Evolutionary conservation across 164 flowering plant species (phyloP), one percentile per base, ranked within the genome.

Genomic region (Annona cherimola): DNA sequence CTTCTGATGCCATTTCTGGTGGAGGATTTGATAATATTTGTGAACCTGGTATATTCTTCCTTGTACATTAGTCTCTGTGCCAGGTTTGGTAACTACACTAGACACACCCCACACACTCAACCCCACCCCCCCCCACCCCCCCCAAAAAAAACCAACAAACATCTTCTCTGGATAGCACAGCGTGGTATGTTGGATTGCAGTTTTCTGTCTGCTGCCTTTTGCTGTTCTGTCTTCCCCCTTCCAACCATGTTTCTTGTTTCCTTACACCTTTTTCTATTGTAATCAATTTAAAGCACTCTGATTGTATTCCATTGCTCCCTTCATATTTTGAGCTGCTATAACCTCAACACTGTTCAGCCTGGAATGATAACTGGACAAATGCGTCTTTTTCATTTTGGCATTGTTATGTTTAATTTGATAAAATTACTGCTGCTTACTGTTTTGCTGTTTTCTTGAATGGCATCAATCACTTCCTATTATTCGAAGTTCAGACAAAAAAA

Each of bases 191-290:
- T 74, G 69, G 73, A 44, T 64, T 63, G 63, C 61, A 45, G 18
- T 70, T n/a, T 26, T 57, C 45, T 71, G 71, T 54, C 63, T 61
- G 73, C 42, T 11, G 72, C 57, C 35, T 59, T 71, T 70, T 59
- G 42, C 57, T 16, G 1, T 9, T 16, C 35, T 26, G 26, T 26
- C 35, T 70, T 18, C 6, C 16, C 1, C 26, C 60, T 35, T 26
- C 35, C 42, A 60, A 68, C 42, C 42, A 20, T 65, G 70, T 55
- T 68, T 73, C 65, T 66, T 67, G 44, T 45, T 63, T 42, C 6
- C 1, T 11, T 50, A 19, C 14, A 9, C 42, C 42, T 12, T 14
- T 42, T 66, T 19, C 67, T 45, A 46, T 66, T 67, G 78, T 71
- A 75, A 71, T 71, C 45, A 63, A 67, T 60, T 61, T 71, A 44